Evolutionary conservation across 163 green algal genomes (phyloP), one percentile per base, ranked within the genome.

Genomic region (Picocystis sp.): DNA sequence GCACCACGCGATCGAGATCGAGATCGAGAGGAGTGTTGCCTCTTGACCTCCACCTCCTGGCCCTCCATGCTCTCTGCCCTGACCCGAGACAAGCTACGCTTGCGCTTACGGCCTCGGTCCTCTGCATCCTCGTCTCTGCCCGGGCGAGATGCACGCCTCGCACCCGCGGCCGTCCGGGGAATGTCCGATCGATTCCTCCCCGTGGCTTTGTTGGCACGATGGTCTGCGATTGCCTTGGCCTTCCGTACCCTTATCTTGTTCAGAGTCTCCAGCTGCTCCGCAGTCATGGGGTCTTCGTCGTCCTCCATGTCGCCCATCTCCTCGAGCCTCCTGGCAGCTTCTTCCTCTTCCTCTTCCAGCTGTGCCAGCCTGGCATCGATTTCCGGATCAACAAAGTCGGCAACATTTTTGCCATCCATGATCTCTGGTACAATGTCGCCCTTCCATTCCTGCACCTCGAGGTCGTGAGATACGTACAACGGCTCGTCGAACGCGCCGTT

Each of bases 361-460:
- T 92, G 84, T 57, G 81, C 83, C 60, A 99, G 78, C 54, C 77
- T 76, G 15, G 76, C 81, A 43, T 97, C 83, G 58, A 99, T 96
- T 66, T 97, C 90, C 19, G 87, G 70, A 67, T 99, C 90, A 44
- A 99, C 74, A 60, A 94, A 99, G 72, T 99, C 90, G 11, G 80
- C 66, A 12, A 97, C 64, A 70, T 99, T 99, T 66, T 96, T 80
- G 15, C 90, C 90, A 58, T 96, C 76, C 22, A 83, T 49, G 46
- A 96, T 90, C 79, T 99, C 90, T 0, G 90, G 90, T 72, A 96
- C 82, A 67, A 94, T 88, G 78, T 99, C 90, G 52, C 92, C 82
- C 68, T 84, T 84, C 86, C 84, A 94, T 33, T 52, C 62, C 3
- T 80, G 63, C 50, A 94, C 56, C 46, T 77, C 71, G 42, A 97